Conservation (phyloP, 306 rosid species). For the Trifolium repens region DNA sequence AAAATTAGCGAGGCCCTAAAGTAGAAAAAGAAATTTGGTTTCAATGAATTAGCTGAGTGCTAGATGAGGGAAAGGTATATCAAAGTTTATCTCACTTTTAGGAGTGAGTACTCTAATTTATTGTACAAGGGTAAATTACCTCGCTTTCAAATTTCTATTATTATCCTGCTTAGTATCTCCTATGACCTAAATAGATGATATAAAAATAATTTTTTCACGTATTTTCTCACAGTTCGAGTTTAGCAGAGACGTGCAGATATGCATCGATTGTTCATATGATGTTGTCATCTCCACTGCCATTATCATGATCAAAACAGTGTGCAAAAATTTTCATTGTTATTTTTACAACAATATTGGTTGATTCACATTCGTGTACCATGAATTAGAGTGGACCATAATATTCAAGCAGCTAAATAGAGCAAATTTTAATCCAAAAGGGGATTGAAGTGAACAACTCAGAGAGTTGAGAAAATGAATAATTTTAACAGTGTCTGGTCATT, state of each 20-base stretch:
- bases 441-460: too few species aligned
- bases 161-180: neutral
- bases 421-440: too few species aligned
- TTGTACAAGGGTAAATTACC: neutral
- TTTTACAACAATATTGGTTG: slow-evolving; percentile 5
- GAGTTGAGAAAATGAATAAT: too few species aligned
- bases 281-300: neutral
- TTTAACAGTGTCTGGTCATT: neutral
- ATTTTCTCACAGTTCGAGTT: neutral
- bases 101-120: neutral
- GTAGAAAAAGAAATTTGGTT: neutral
- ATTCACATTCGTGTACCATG: slow-evolving; percentile 3
- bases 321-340: neutral
- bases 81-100: neutral
- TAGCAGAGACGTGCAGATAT: neutral
- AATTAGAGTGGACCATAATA: neutral
- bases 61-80: neutral
- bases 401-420: neutral
- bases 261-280: neutral
- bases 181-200: neutral
- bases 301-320: neutral
- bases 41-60: neutral
- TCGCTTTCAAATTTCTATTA: neutral
- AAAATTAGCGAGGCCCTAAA: neutral
- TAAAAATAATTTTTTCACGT: neutral